A percentile compares a stretch with the other conserved stretches of the same genome.
Evolutionary conservation across 257 asterid genomes (phyloP).

Genomic region (Forsythia suspensa): DNA sequence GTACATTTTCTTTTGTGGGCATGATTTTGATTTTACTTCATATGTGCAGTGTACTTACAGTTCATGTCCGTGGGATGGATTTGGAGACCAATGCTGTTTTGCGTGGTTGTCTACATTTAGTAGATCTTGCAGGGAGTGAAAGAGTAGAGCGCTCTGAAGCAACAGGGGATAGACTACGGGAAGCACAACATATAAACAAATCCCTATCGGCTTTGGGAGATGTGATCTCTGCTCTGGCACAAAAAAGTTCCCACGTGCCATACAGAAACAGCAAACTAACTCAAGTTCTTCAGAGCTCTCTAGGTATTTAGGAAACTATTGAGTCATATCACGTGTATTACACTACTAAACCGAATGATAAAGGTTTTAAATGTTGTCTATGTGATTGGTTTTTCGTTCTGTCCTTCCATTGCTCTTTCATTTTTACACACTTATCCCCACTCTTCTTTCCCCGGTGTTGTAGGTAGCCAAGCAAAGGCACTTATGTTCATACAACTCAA

Average conservation of each 20-base stretch:
- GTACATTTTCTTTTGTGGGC: slow-evolving; percentile 17
- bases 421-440: slow-evolving; percentile 7
- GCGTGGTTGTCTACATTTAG: slow-evolving; percentile 93
- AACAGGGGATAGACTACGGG: slow-evolving; percentile 88
- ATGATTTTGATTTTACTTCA: slow-evolving; percentile 22
- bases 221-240: slow-evolving; percentile 92
- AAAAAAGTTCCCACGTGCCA: slow-evolving; percentile 89
- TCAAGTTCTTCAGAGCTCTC: slow-evolving; percentile 96
- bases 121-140: slow-evolving; percentile 99
- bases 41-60: slow-evolving; percentile 74
- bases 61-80: slow-evolving; percentile 87
- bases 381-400: neutral
- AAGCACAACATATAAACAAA: slow-evolving; percentile 95
- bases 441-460: slow-evolving; percentile 4
- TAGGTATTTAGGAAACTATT: slow-evolving; percentile 52
- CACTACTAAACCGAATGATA: slow-evolving; percentile 8
- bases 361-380: slow-evolving; percentile 1
- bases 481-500: slow-evolving; percentile 95
- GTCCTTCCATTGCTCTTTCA: slow-evolving; percentile 7
- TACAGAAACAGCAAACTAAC: slow-evolving; percentile 94
- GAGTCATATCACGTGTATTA: slow-evolving; percentile 7
- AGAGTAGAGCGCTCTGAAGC: slow-evolving; percentile 94
- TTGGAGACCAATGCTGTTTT: slow-evolving; percentile 73
- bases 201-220: slow-evolving; percentile 96
- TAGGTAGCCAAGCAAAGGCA: slow-evolving; percentile 98